Conservation (phyloP, 1,284 basidiomycete species). For the Ceratobasidium sp. region DNA sequence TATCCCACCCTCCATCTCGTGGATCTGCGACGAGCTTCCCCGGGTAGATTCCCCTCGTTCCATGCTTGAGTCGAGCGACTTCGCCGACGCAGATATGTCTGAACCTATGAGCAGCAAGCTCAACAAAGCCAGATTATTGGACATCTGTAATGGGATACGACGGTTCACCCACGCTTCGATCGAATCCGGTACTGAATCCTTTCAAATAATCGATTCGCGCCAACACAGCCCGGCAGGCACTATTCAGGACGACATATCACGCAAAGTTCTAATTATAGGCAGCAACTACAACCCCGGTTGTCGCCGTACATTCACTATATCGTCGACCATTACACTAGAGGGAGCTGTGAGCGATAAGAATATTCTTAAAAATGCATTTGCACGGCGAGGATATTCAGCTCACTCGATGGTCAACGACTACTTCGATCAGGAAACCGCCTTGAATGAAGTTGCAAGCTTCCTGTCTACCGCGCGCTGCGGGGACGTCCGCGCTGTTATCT, state of each 20-base stretch:
- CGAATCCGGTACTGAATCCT: no score
- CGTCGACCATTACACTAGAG: neutral
- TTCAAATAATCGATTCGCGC: no score
- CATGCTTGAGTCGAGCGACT: no score
- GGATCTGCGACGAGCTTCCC: no score
- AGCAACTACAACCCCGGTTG: neutral
- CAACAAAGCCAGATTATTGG: no score
- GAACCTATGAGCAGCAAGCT: no score
- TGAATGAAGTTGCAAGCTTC: neutral
- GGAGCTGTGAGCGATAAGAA: neutral
- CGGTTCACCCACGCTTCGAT: no score
- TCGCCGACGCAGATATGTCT: no score
- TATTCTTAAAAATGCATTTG: neutral
- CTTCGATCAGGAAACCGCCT: neutral
- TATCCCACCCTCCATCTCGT: no score
- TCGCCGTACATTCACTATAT: slow-evolving; percentile 4
- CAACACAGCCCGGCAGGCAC: no score
- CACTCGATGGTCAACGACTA: slow-evolving; percentile 4
- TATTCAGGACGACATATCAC: neutral
- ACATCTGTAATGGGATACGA: no score
- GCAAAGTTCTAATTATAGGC: slow-evolving; percentile 19
- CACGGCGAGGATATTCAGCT: slow-evolving; percentile 4
- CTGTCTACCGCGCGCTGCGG: slow-evolving; percentile 3
- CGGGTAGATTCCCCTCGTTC: no score
- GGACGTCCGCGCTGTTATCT: slow-evolving; percentile 35